These are phyloP conservation scores for Byssochlamys sp. DNA, from an alignment of 2,329 filamentous ascomycete species.

Conservation along the genomic window DNA sequence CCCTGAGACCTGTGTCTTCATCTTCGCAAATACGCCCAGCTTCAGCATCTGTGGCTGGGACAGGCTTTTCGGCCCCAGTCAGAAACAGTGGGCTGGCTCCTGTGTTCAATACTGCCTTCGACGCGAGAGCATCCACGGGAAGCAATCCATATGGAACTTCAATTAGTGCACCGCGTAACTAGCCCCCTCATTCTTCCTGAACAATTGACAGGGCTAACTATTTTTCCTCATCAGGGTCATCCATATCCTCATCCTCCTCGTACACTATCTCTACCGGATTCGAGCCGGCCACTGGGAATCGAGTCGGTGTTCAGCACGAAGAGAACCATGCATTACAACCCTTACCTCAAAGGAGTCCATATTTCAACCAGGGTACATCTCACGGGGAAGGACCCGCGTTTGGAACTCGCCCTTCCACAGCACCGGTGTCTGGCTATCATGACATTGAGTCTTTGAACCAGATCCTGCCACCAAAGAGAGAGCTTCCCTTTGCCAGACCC, in stretches of 20 bases:
- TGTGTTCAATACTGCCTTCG: neutral
- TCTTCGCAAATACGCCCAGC: conserved; percentile 15
- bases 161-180: neutral
- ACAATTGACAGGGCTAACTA: neutral
- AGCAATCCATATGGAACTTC: neutral
- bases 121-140: neutral
- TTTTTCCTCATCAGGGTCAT: neutral
- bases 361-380: neutral
- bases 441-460: conserved; percentile 22
- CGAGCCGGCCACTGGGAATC: neutral
- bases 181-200: neutral
- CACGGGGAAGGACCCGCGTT: conserved; percentile 1
- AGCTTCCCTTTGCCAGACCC: conserved; percentile 31
- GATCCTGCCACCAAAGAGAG: conserved; percentile 33
- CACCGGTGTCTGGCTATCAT: conserved; percentile 13
- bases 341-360: neutral
- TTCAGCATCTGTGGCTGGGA: conserved; percentile 2
- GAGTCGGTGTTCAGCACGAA: neutral
- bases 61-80: neutral
- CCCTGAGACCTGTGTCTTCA: conserved; percentile 16
- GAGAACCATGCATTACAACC: neutral
- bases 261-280: conserved; percentile 2
- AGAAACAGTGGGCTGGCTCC: neutral
- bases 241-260: conserved; percentile 5
- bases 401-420: conserved; percentile 16